Conservation (phyloP, 371 early-diverging fungal genomes). For the Circinella umbellata region DNA sequence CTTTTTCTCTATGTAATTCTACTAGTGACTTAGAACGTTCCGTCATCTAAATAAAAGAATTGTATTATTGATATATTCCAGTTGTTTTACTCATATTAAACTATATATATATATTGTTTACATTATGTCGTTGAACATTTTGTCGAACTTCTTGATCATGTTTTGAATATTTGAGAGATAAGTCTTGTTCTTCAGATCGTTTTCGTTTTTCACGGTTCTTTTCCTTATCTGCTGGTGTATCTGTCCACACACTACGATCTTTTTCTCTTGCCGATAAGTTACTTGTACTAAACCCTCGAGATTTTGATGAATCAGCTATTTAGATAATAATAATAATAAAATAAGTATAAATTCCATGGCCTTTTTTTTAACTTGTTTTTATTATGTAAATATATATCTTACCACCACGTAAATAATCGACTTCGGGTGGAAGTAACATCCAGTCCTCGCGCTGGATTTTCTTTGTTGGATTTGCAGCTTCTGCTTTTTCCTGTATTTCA, state of each 20-base stretch:
- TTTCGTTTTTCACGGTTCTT: constrained; percentile 27
- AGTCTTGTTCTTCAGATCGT: neutral
- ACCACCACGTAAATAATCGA: constrained; percentile 56
- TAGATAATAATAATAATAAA: neutral
- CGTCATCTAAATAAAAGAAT: constrained; percentile 28
- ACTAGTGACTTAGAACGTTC: constrained; percentile 51
- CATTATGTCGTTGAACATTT: constrained; percentile 5
- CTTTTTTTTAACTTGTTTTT: neutral
- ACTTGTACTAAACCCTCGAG: constrained; percentile 39
- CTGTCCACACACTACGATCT: constrained; percentile 66
- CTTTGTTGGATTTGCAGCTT: constrained; percentile 11
- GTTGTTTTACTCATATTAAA: neutral
- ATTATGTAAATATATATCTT: constrained; percentile 9
- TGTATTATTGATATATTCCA: neutral
- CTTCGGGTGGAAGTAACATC: constrained; percentile 74
- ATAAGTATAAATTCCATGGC: neutral
- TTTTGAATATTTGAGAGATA: neutral
- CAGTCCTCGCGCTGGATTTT: constrained; percentile 65
- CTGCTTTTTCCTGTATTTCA: constrained; percentile 14
- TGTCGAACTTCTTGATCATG: constrained; percentile 1
- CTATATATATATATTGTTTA: neutral
- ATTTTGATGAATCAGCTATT: constrained; percentile 28
- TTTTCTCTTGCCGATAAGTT: constrained; percentile 26
- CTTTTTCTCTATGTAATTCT: constrained; percentile 48
- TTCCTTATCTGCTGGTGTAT: constrained; percentile 64